Base-by-base conservation (phyloP, 768 basidiomycete species). In the Mycena rebaudengoi region DNA sequence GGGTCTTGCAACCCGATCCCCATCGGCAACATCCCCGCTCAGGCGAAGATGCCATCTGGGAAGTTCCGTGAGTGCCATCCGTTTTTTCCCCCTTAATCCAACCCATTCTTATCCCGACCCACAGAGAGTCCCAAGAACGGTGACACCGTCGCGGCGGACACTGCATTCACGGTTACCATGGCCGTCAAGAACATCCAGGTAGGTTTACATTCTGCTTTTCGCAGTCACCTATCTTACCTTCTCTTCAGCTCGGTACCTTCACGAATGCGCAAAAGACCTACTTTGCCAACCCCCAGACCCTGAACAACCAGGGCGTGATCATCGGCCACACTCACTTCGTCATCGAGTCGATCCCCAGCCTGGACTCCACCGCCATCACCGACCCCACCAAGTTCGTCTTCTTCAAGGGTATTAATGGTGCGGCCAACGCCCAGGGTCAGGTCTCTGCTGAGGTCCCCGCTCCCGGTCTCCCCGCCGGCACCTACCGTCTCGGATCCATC, bases 251-350 rank as follows among this genome's bases (percentile, higher is more conserved):
- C 37, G 86, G 86, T 21, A 75, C 76, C 71, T 88, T 88, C 71
- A 79, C 80, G 45, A 86, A 87, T 71, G 83, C 87, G 2, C 69
- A 81, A 48, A 63, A 74, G 57, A 85, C 79, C 67, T 87, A 83
- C 74, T 85, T 78, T 62, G 69, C 81, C 20, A 85, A 82, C 16
- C 87, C 87, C 21, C 84, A 86, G 73, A 78, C 77, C 48, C 70
- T 85, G 33, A 79, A 87, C 72, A 67, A 18, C 0, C 60, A 76
- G 30, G 82, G 83, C 26, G 65, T 74, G 55, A 80, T 86, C 71
- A 63, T 76, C 40, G 89, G 88, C 52, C 86, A 88, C 78, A 80
- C 81, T 7, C 88, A 89, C 76, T 76, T 89, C 69, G 85, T 85
- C 46, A 70, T 89, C 60, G 82, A 89, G 73, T 33, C 62, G 61